Percentiles rank a stretch among this genome's conserved stretches.
These are phyloP conservation scores for Aspergillus unguis DNA, from an alignment of 2,329 filamentous ascomycete genomes.

Conservation along the genomic window DNA sequence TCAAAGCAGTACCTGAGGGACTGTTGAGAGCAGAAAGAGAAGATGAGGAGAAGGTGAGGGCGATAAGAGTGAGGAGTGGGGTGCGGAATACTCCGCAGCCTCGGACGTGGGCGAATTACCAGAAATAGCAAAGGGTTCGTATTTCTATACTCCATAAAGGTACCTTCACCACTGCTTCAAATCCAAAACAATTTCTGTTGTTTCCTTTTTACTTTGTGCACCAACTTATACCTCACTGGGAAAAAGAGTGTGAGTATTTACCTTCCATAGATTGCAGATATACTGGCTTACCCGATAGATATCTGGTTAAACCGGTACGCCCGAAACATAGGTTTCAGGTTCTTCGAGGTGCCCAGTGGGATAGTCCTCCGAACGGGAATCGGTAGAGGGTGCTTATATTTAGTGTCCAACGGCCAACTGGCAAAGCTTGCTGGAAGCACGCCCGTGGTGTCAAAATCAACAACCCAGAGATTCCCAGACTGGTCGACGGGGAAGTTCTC, in stretches of 20 bases:
- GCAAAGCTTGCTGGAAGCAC: slow-evolving; percentile 4
- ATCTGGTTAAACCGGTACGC: slow-evolving; percentile 3
- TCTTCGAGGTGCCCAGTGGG: slow-evolving; percentile 6
- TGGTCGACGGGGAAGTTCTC: slow-evolving; percentile 1
- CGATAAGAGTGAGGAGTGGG: neutral
- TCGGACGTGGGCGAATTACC: too few species aligned
- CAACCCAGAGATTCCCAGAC: slow-evolving; percentile 2
- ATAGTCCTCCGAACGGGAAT: slow-evolving; percentile 2
- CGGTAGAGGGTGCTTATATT: slow-evolving; percentile 1
- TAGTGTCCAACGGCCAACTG: slow-evolving; percentile 1
- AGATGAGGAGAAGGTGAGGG: neutral
- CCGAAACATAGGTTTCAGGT: slow-evolving; percentile 2
- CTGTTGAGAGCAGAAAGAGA: neutral
- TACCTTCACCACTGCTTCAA: too few species aligned
- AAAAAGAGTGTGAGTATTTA: neutral
- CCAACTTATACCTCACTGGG: neutral
- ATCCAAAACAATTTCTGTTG: too few species aligned
- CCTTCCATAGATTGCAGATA: slow-evolving; percentile 1
- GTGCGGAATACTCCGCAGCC: too few species aligned
- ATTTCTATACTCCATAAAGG: too few species aligned
- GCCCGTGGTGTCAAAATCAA: neutral
- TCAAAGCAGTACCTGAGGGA: neutral
- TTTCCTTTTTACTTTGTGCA: too few species aligned
- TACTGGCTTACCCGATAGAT: slow-evolving; percentile 1
- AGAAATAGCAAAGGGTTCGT: too few species aligned